phyloP scores from a whole-genome alignment of 129 eudicot species.

The Saussurea involucrata region DNA sequence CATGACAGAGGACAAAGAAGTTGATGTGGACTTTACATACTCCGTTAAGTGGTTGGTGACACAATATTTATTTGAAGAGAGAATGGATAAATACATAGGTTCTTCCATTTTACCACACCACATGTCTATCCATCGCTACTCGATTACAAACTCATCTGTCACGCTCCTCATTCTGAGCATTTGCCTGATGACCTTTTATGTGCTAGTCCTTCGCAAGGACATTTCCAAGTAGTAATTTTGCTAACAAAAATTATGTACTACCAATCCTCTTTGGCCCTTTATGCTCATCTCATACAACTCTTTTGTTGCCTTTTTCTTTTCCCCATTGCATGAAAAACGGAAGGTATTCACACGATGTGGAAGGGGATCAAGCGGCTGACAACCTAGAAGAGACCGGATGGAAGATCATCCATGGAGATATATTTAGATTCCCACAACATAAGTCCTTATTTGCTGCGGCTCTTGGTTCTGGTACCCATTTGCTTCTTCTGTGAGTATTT shows the following conservation, averaged over 20 bases:
- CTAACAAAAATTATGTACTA: neutral
- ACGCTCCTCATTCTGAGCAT: constrained; percentile 47
- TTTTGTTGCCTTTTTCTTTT: neutral
- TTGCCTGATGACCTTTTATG: constrained; percentile 33
- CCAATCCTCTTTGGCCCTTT: neutral
- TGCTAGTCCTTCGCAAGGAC: constrained; percentile 69
- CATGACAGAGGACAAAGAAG: constrained; percentile 50
- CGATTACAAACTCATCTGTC: constrained; percentile 49
- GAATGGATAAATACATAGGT: constrained; percentile 52
- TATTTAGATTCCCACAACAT: constrained; percentile 66
- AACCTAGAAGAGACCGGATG: constrained; percentile 72
- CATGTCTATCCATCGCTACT: constrained; percentile 40
- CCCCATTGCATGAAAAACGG: neutral
- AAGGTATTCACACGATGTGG: constrained; percentile 65
- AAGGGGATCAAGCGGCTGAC: constrained; percentile 34
- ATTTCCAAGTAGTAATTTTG: constrained; percentile 49
- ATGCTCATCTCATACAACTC: neutral
- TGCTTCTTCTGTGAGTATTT: constrained; percentile 53
- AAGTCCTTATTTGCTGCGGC: constrained; percentile 68
- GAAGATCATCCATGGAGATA: constrained; percentile 84
- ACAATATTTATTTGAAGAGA: constrained; percentile 40
- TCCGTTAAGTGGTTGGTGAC: constrained; percentile 59
- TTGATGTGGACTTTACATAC: constrained; percentile 47
- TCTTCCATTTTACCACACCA: constrained; percentile 42
- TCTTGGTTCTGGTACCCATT: constrained; percentile 68